Evolutionary conservation across 2,329 filamentous ascomycete species (phyloP).

Genomic region (Piedraia hortae): DNA sequence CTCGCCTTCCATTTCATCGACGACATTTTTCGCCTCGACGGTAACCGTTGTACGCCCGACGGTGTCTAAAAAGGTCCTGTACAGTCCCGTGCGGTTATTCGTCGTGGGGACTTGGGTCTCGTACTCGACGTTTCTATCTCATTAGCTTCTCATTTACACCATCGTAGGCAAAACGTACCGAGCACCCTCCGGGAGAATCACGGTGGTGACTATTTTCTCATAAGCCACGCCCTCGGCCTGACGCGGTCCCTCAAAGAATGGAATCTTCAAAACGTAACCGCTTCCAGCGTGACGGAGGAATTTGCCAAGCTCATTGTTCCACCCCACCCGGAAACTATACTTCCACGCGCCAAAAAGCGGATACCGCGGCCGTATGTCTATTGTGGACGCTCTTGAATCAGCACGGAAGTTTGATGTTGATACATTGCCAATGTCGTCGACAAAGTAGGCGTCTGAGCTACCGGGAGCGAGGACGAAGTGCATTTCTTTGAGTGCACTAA

Average conservation of each 20-base stretch:
- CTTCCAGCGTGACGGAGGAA: constrained; percentile 43
- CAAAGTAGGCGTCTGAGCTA: constrained; percentile 74
- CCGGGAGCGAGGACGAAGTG: constrained; percentile 54
- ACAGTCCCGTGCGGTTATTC: constrained; percentile 30
- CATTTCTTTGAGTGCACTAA: constrained; percentile 54
- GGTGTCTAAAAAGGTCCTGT: constrained; percentile 85
- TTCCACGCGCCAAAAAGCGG: constrained; percentile 97
- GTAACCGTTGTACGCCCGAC: constrained; percentile 59
- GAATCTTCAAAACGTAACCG: constrained; percentile 65
- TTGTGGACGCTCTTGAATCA: constrained; percentile 33
- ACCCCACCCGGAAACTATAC: constrained; percentile 87
- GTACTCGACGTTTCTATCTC: constrained; percentile 47
- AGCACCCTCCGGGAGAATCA: constrained; percentile 78
- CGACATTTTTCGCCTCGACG: constrained; percentile 59
- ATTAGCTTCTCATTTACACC: not conserved
- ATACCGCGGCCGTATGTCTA: constrained; percentile 82
- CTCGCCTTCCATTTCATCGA: constrained; percentile 70
- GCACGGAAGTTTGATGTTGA: constrained; percentile 72
- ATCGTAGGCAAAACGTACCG: constrained; percentile 27
- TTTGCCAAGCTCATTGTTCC: constrained; percentile 61
- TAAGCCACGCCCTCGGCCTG: constrained; percentile 68
- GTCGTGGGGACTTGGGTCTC: constrained; percentile 46
- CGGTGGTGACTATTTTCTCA: constrained; percentile 46
- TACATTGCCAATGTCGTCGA: constrained; percentile 87
- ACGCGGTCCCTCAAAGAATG: constrained; percentile 80